Evolutionary conservation across 768 basidiomycete genomes (phyloP).

Genomic region (Termitomyces sp.): DNA sequence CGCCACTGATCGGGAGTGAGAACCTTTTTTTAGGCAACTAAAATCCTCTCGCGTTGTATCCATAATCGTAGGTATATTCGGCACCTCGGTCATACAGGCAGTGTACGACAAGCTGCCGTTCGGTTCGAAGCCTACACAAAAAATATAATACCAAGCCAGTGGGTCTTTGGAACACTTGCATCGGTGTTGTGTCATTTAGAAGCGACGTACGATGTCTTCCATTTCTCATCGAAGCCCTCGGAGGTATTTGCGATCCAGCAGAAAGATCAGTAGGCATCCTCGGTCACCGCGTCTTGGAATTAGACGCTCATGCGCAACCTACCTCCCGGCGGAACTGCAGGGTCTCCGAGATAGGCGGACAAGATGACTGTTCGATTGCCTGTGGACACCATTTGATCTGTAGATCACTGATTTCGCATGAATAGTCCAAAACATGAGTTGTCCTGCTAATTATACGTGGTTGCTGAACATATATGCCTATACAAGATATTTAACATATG

Average conservation of each 20-base stretch:
- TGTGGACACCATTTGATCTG: not conserved
- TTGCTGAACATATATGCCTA: not conserved
- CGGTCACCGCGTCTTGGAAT: slow-evolving; percentile 11
- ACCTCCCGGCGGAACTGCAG: slow-evolving; percentile 7
- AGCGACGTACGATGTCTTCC: not conserved
- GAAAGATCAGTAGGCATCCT: slow-evolving; percentile 10
- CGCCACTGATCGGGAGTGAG: slow-evolving; percentile 10
- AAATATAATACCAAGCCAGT: not conserved
- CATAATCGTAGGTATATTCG: not conserved
- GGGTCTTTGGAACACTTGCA: not conserved
- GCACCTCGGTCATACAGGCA: slow-evolving; percentile 1
- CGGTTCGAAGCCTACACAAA: not conserved
- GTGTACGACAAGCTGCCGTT: not conserved
- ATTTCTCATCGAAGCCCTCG: slow-evolving; percentile 10
- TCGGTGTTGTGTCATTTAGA: not conserved
- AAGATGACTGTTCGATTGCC: not conserved
- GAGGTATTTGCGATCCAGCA: slow-evolving; percentile 4
- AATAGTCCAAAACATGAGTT: not conserved
- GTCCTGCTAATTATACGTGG: not conserved
- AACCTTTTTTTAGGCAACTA: slow-evolving; percentile 1
- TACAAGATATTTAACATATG: not conserved
- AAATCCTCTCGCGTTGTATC: not conserved
- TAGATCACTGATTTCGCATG: not conserved
- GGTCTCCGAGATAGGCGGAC: slow-evolving; percentile 9
- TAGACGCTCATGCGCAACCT: slow-evolving; percentile 5